These are phyloP conservation scores for Penicillium glabrum DNA, from an alignment of 2,329 filamentous ascomycete species.

Conservation along the genomic window DNA sequence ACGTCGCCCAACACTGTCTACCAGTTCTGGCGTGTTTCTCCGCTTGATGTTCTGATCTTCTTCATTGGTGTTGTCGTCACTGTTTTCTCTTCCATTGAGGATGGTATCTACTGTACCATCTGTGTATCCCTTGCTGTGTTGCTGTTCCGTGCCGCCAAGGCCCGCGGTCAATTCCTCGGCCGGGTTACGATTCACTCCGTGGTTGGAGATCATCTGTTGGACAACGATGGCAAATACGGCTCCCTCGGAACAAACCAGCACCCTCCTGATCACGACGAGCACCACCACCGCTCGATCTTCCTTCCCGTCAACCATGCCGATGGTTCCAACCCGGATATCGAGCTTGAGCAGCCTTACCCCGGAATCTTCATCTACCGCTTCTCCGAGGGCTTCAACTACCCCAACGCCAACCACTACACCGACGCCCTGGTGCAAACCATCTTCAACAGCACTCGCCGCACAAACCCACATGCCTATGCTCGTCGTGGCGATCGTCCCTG, in stretches of 20 bases:
- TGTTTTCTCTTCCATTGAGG: conserved; percentile 83
- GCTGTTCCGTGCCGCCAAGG: conserved; percentile 79
- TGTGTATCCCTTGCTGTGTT: conserved; percentile 73
- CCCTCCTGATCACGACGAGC: conserved; percentile 43
- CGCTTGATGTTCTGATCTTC: conserved; percentile 87
- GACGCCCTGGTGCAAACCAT: conserved; percentile 73
- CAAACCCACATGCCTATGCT: conserved; percentile 65
- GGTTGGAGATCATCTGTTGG: conserved; percentile 70
- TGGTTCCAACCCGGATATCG: conserved; percentile 81
- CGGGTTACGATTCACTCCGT: conserved; percentile 81
- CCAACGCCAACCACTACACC: conserved; percentile 85
- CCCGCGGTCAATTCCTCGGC: conserved; percentile 80
- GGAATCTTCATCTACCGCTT: conserved; percentile 96
- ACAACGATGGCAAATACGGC: conserved; percentile 63
- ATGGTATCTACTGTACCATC: conserved; percentile 88
- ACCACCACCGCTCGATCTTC: conserved; percentile 73
- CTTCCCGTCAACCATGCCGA: conserved; percentile 84
- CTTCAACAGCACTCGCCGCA: conserved; percentile 71
- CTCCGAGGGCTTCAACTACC: conserved; percentile 92
- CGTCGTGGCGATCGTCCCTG: conserved; percentile 79
- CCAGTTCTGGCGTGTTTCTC: conserved; percentile 92
- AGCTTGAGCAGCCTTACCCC: conserved; percentile 78
- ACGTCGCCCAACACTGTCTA: conserved; percentile 89
- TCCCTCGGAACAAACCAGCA: conserved; percentile 45
- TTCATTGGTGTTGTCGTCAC: conserved; percentile 90